Conservation (phyloP, 257 asterid genomes). For the Thymus quinquecostatus region DNA sequence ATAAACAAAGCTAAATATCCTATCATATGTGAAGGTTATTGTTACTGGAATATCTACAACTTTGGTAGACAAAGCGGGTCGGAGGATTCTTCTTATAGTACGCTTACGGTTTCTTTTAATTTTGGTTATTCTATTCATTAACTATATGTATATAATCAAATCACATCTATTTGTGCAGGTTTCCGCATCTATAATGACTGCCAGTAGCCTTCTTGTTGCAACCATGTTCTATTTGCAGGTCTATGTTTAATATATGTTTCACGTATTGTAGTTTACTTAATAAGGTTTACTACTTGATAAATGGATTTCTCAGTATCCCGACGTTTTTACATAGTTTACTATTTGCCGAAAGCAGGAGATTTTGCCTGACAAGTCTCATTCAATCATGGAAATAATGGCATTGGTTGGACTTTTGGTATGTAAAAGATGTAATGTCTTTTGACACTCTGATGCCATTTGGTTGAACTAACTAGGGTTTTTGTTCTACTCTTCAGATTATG, state of each 20-base stretch:
- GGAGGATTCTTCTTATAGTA: slow-evolving; percentile 84
- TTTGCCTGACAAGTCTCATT: slow-evolving; percentile 47
- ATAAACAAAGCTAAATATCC: slow-evolving; percentile 10
- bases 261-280: not conserved
- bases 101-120: slow-evolving; percentile 22
- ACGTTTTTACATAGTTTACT: not conserved
- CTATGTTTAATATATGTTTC: slow-evolving; percentile 13
- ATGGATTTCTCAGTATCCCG: not conserved
- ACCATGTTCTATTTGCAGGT: slow-evolving; percentile 69
- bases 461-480: slow-evolving; percentile 1
- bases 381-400: slow-evolving; percentile 50
- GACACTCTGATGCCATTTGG: slow-evolving; percentile 1
- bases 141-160: not conserved
- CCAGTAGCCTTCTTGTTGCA: slow-evolving; percentile 74
- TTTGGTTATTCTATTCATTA: slow-evolving; percentile 5
- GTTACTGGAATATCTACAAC: slow-evolving; percentile 68
- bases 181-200: slow-evolving; percentile 62
- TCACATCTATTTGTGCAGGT: slow-evolving; percentile 46
- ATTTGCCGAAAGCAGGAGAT: slow-evolving; percentile 49
- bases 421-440: slow-evolving; percentile 18
- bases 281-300: not conserved
- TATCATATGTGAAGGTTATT: slow-evolving; percentile 51
- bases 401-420: slow-evolving; percentile 77
- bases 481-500: slow-evolving; percentile 51
- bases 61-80: slow-evolving; percentile 80